Evolutionary conservation across 2,329 filamentous ascomycete species (phyloP), one percentile per base, ranked within the genome.

Genomic region (Saccharata proteae): DNA sequence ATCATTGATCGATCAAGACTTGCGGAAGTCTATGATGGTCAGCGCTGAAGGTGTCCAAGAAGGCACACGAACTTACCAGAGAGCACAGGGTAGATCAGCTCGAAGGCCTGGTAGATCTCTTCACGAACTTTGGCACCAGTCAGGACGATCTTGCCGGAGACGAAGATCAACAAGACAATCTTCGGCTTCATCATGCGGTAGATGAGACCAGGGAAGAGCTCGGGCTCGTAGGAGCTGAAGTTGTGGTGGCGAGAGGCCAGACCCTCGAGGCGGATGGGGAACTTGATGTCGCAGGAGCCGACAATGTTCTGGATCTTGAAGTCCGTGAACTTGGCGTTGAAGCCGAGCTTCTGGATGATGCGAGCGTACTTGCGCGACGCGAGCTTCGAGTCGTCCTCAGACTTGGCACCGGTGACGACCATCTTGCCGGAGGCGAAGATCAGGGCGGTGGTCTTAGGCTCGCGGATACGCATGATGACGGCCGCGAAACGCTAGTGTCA

Each of bases 241-340:
- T 93, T 93, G 70, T 96, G 88, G 71, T 98, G 90, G 62, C 86
- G 84, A 45, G 80, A 90, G 11, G 90, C 90, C 55, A 98, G 67
- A 62, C 90, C 90, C 58, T 96, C 90, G 37, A 98, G 71, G 44
- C 90, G 84, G 47, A 98, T 94, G 32, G 90, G 90, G 65, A 98
- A 98, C 70, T 94, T 94, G 71, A 98, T 94, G 56, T 98, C 90
- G 60, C 88, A 96, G 38, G 85, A 93, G 42, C 90, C 90, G 44
- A 98, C 90, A 43, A 98, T 96, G 62, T 98, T 98, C 68, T 94
- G 86, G 51, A 98, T 98, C 74, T 96, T 98, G 67, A 98, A 98
- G 59, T 98, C 90, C 44, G 86, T 94, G 62, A 98, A 96, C 74
- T 94, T 94, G 50, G 90, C 88, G 47, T 94, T 93, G 71, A 98